phyloP scores from a whole-genome alignment of 2,329 filamentous ascomycete genomes.

The Aspergillus phoenicis region DNA sequence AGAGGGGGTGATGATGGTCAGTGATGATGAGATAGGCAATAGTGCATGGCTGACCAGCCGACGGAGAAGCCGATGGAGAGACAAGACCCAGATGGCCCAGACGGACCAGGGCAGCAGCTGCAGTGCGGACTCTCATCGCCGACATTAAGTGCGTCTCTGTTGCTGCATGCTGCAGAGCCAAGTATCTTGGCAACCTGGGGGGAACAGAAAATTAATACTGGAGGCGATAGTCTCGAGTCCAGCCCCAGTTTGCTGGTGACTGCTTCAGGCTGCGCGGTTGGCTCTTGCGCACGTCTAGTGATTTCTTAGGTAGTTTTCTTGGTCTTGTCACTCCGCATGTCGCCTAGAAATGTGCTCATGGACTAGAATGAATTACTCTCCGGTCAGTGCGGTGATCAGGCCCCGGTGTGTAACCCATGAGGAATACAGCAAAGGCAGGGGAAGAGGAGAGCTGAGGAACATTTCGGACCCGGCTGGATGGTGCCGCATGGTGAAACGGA shows the following conservation, averaged over 20 bases:
- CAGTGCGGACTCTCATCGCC: constrained; percentile 9
- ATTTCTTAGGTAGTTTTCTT: too few species aligned
- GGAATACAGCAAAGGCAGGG: neutral
- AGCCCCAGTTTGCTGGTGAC: neutral
- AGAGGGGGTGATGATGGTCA: neutral
- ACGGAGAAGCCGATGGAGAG: neutral
- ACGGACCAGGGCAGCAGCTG: neutral
- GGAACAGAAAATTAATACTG: neutral
- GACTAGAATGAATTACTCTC: neutral
- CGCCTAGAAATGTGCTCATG: too few species aligned
- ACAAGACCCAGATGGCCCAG: neutral
- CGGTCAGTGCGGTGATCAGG: neutral
- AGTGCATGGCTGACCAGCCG: neutral
- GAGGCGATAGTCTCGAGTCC: neutral
- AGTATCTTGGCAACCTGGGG: constrained; percentile 7
- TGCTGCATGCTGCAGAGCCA: constrained; percentile 6
- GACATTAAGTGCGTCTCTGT: constrained; percentile 6
- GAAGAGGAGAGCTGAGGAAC: neutral
- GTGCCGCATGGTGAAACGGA: neutral
- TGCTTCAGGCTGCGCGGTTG: too few species aligned
- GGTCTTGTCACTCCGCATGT: too few species aligned
- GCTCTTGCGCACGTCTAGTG: too few species aligned
- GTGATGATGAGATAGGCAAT: neutral
- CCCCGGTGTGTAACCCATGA: neutral
- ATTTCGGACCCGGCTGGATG: constrained; percentile 3